Conservation (phyloP, 2,329 filamentous ascomycete species). For the Dryadomyces quercus-mongolicae region DNA sequence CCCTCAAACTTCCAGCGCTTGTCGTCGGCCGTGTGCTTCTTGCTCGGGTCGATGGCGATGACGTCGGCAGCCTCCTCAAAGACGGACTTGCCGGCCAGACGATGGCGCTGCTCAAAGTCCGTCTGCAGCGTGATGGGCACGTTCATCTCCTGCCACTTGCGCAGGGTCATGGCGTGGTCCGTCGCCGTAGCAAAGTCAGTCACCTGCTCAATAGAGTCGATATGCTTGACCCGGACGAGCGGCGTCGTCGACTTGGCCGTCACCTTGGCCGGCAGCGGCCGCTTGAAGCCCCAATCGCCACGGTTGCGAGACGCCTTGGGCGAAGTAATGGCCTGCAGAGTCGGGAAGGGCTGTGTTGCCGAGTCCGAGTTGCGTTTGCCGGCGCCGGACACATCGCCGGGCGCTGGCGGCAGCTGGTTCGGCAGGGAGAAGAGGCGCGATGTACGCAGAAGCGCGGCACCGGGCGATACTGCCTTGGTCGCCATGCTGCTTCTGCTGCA, state of each 20-base stretch:
- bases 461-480: constrained; percentile 37
- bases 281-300: constrained; percentile 91
- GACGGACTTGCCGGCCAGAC: constrained; percentile 32
- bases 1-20: constrained; percentile 55
- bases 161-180: constrained; percentile 67
- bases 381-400: constrained; percentile 33
- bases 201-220: constrained; percentile 78
- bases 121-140: constrained; percentile 43
- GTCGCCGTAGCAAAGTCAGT: constrained; percentile 79
- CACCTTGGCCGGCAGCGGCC: constrained; percentile 64
- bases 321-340: constrained; percentile 69
- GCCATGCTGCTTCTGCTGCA: constrained; percentile 14
- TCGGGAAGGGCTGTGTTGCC: constrained; percentile 69
- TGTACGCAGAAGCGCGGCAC: constrained; percentile 61
- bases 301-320: constrained; percentile 57
- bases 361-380: constrained; percentile 46
- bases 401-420: constrained; percentile 54
- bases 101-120: constrained; percentile 13
- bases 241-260: constrained; percentile 64
- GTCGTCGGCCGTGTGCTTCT: constrained; percentile 24
- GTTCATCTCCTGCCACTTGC: constrained; percentile 77
- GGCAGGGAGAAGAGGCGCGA: constrained; percentile 88
- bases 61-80: constrained; percentile 48
- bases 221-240: constrained; percentile 59
- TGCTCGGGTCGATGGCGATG: constrained; percentile 27